Evolutionary conservation across 2,329 filamentous ascomycete species (phyloP), one percentile per base, ranked within the genome.

Genomic region (Sclerotinia minor): DNA sequence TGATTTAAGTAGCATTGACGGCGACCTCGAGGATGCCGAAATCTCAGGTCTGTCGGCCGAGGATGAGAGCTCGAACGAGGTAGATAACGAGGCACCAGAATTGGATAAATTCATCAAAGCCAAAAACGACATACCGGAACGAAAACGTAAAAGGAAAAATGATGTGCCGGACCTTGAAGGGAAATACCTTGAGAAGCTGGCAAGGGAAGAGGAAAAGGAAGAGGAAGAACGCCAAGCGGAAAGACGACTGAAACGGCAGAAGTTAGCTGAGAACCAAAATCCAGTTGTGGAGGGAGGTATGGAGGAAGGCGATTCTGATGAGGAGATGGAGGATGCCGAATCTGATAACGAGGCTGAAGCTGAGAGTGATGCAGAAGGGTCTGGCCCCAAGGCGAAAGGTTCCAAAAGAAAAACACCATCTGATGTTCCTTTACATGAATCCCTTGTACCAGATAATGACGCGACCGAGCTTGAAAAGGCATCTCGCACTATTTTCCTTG

Each of bases 401-500:
- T 72, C 72, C 32, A 77, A 79, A 9, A 80, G 81, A 19, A 80
- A 79, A 8, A 72, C 79, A 11, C 82, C 83, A 5, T 70, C 75
- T 26, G 79, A 85, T 52, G 68, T 75, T 32, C 77, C 76, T 35
- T 19, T 75, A 21, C 87, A 90, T 73, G 88, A 89, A 75, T 87
- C 83, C 67, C 81, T 86, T 50, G 78, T 77, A 71, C 82, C 80
- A 65, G 79, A 80, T 77, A 84, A 81, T 79, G 87, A 83, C 78
- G 81, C 73, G 58, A 80, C 82, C 29, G 91, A 96, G 71, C 75
- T 96, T 2, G 92, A 96, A 68, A 97, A 96, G 81, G 91, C 94
- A 11, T 86, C 87, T 68, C 90, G 95, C 67, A 99, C 95, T 8
- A 88, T 98, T 53, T 99, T 98, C 80, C 82, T 99, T 17, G 91